These are phyloP conservation scores for Phalaenopsis aphrodite DNA, from an alignment of 106 monocot genomes.

Conservation along the genomic window DNA sequence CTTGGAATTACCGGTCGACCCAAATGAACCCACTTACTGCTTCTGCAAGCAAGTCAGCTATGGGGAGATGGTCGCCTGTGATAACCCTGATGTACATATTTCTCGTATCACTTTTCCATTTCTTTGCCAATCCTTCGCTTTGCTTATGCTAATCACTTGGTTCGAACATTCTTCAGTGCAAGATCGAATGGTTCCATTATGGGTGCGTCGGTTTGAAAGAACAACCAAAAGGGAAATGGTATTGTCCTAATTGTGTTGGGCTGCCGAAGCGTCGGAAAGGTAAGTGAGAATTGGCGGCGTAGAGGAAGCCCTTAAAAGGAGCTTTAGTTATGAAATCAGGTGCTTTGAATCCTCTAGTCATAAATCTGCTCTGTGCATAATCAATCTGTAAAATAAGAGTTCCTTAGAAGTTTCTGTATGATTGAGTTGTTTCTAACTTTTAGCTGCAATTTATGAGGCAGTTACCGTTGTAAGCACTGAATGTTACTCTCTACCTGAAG, in stretches of 20 bases:
- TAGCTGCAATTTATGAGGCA: too few species aligned
- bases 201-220: constrained; percentile 90
- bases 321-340: too few species aligned
- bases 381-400: too few species aligned
- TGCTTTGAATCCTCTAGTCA: too few species aligned
- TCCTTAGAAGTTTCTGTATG: too few species aligned
- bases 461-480: too few species aligned
- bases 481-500: too few species aligned
- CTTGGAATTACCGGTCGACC: constrained; percentile 87
- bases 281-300: constrained; percentile 20
- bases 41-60: constrained; percentile 98
- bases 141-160: not conserved
- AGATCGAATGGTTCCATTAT: constrained; percentile 98
- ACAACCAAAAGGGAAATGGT: constrained; percentile 97
- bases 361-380: too few species aligned
- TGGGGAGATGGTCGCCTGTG: constrained; percentile 98
- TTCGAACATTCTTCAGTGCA: constrained; percentile 49
- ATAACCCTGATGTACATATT: constrained; percentile 68
- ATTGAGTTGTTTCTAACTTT: too few species aligned
- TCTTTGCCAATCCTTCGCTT: not conserved
- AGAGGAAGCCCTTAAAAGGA: too few species aligned
- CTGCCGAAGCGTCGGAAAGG: constrained; percentile 50
- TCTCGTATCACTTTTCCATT: not conserved
- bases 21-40: constrained; percentile 97
- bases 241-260: constrained; percentile 58